phyloP scores from a whole-genome alignment of 495 filamentous ascomycete species.

The Penicillium paxilli region DNA sequence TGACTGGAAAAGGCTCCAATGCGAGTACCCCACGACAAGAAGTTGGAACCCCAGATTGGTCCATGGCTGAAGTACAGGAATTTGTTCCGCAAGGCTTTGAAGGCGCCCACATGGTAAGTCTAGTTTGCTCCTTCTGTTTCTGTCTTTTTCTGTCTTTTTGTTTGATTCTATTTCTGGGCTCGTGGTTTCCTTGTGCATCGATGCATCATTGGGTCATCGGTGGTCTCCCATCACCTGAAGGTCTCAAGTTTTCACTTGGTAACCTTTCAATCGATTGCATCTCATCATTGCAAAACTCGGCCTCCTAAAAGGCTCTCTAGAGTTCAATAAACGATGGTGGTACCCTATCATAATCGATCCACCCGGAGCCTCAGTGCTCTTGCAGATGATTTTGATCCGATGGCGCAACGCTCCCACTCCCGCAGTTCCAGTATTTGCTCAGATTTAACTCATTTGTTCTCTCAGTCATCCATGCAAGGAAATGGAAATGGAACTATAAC shows the following conservation, averaged over 20 bases:
- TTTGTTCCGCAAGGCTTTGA: conserved; percentile 82
- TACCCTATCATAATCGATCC: conserved; percentile 5
- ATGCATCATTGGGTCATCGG: neutral
- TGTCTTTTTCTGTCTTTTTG: too few species aligned
- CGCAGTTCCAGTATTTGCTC: conserved; percentile 12
- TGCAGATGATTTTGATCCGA: conserved; percentile 16
- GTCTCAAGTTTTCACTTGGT: neutral
- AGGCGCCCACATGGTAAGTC: conserved; percentile 59
- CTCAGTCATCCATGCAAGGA: conserved; percentile 40
- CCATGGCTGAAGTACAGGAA: conserved; percentile 65
- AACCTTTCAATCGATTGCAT: neutral
- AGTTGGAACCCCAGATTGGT: conserved; percentile 53
- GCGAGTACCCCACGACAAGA: conserved; percentile 51
- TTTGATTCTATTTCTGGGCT: too few species aligned
- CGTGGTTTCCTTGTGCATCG: neutral
- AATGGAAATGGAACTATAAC: conserved; percentile 39
- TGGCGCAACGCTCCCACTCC: neutral
- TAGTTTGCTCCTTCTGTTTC: conserved; percentile 10
- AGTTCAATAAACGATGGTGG: conserved; percentile 4
- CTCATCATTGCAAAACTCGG: neutral
- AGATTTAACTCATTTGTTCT: conserved; percentile 19
- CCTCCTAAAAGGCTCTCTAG: neutral
- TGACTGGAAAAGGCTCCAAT: conserved; percentile 43
- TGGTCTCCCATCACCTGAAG: neutral
- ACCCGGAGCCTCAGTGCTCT: conserved; percentile 22